phyloP scores from a whole-genome alignment of 2,329 filamentous ascomycete genomes.

The Botrytis porri region DNA sequence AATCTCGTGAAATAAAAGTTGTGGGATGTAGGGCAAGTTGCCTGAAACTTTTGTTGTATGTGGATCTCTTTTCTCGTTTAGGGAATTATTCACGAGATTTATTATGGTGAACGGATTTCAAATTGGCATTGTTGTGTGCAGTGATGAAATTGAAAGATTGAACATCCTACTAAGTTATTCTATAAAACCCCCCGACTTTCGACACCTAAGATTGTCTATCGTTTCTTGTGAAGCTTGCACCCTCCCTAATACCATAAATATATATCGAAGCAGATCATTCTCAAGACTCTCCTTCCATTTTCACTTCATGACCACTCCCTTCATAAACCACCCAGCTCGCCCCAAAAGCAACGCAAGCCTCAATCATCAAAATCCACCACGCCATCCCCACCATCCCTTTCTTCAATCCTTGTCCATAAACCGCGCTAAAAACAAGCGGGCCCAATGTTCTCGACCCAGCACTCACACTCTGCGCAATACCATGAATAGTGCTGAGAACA shows the following conservation, averaged over 20 bases:
- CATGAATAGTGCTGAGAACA: neutral
- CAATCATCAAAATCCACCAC: conserved; percentile 4
- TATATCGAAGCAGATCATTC: neutral
- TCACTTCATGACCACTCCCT: conserved; percentile 9
- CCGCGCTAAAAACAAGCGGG: neutral
- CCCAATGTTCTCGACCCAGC: neutral
- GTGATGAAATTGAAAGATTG: neutral
- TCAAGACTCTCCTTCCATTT: neutral
- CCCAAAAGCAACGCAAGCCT: neutral
- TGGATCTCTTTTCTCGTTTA: no score
- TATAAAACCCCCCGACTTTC: neutral
- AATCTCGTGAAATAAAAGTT: neutral
- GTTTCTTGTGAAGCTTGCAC: neutral
- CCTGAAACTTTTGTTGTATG: neutral
- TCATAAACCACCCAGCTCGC: neutral
- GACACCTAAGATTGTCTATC: neutral
- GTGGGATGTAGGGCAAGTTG: neutral
- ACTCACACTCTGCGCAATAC: neutral
- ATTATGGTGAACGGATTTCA: neutral
- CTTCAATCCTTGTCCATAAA: conserved; percentile 1
- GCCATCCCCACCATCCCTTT: neutral
- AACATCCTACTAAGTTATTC: neutral
- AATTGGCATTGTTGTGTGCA: neutral
- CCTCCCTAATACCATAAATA: neutral
- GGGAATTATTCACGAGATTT: neutral